Conservation (phyloP, 805 yeast species). For the Pichia californica region DNA sequence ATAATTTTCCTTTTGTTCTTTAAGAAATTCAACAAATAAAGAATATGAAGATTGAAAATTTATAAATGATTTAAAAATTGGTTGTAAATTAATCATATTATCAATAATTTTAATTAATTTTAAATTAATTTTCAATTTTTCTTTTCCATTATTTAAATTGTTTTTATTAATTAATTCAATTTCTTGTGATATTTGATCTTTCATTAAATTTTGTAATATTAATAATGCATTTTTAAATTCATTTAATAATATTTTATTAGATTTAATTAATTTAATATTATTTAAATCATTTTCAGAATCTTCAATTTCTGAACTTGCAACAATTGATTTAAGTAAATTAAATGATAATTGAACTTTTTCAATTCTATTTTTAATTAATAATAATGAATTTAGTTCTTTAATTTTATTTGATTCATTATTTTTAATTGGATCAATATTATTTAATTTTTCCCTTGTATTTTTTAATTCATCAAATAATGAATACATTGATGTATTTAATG, state of each 20-base stretch:
- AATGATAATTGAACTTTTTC: constrained; percentile 31
- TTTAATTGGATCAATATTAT: constrained; percentile 7
- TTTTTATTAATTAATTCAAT: constrained; percentile 20
- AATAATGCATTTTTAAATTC: constrained; percentile 34
- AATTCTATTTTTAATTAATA: constrained; percentile 40
- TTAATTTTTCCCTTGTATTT: constrained; percentile 25
- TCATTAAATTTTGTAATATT: constrained; percentile 40
- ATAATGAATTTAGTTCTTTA: constrained; percentile 37
- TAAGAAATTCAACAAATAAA: constrained; percentile 41
- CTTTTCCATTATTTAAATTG: neutral
- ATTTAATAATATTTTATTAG: constrained; percentile 17
- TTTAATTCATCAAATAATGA: constrained; percentile 46
- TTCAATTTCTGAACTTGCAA: constrained; percentile 17
- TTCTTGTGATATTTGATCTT: constrained; percentile 33
- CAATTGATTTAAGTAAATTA: constrained; percentile 37
- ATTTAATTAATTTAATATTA: neutral
- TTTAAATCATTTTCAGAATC: neutral
- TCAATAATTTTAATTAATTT: constrained; percentile 39
- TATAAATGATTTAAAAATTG: constrained; percentile 47
- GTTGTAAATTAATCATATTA: constrained; percentile 41
- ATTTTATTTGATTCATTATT: constrained; percentile 19
- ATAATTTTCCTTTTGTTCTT: constrained; percentile 29
- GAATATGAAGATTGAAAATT: constrained; percentile 45
- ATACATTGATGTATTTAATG: constrained; percentile 50
- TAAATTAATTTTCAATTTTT: constrained; percentile 9